Evolutionary conservation across 2,329 filamentous ascomycete species (phyloP), one percentile per base, ranked within the genome.

Genomic region (Cladorrhinum sp.): DNA sequence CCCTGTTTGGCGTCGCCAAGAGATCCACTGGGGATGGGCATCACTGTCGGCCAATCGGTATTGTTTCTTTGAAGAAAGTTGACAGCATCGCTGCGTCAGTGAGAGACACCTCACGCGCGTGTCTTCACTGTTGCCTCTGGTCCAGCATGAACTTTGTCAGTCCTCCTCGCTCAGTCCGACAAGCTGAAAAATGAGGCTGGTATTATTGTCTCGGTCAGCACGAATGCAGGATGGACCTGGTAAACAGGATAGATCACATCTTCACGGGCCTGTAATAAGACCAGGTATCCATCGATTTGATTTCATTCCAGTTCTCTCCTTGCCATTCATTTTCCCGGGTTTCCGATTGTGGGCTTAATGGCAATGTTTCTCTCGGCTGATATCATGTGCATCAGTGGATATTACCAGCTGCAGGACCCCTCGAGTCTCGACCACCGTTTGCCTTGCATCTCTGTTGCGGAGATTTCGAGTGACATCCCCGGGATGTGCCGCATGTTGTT

Each of bases 1-100:
- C 60, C 55, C 30, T 63, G 60, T 55, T 28, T 57, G 28, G 53
- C 63, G 46, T 53, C 48, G 58, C 61, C 63, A 65, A 64, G 57
- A 55, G 12, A 46, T 48, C 26, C 33, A 57, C 33, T 24, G 33
- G 42, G 28, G 28, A 42, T 49, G 21, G 24, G 23, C 48, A 49
- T 26, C 46, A 36, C n/a, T 8, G 28, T 50, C 7, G 30, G n/a
- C 61, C 58, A 61, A 63, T 63, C 58, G 56, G 58, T 26, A 48
- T 55, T 24, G 48, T 30, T 55, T 26, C 39, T 49, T 46, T 10
- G 21, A 7, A 6, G 21, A n/a, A 7, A 23, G 12, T 57, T 42
- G 14, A 46, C 18, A 57, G 39, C 39, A 30, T 46, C 53, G 26
- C 21, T 49, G 46, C 46, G 16, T 20, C 54, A 49, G 51, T 42